Conservation (phyloP, 805 yeast genomes). For the Lachancea dasiensis region DNA sequence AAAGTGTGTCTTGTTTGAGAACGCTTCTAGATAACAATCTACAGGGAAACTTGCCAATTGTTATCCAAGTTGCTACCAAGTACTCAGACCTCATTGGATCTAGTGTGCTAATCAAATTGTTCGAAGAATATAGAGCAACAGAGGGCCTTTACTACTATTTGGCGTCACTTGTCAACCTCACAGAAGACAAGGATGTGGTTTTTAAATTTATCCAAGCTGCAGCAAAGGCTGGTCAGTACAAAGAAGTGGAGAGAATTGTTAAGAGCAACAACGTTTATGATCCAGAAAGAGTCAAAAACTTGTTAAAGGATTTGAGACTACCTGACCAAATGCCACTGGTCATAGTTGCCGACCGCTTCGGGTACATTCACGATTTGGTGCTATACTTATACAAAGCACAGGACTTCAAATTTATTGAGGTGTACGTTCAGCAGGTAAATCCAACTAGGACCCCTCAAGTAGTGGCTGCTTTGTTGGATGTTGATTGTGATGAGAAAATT, state of each 20-base stretch:
- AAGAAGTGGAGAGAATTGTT: constrained; percentile 93
- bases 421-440: constrained; percentile 95
- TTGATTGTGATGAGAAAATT: constrained; percentile 90
- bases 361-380: constrained; percentile 88
- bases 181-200: constrained; percentile 92
- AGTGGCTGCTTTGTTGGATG: constrained; percentile 91
- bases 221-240: constrained; percentile 79
- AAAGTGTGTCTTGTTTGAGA: constrained; percentile 77
- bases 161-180: constrained; percentile 85
- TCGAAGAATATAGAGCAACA: constrained; percentile 85
- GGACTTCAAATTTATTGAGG: constrained; percentile 94
- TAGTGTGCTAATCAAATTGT: constrained; percentile 72
- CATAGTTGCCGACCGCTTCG: constrained; percentile 89
- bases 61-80: constrained; percentile 94
- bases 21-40: constrained; percentile 77
- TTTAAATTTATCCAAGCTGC: constrained; percentile 95
- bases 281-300: constrained; percentile 96
- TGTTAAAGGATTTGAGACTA: constrained; percentile 86
- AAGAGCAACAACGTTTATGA: constrained; percentile 91
- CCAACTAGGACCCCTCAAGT: constrained; percentile 96
- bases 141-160: constrained; percentile 95
- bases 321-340: constrained; percentile 95
- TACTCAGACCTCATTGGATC: constrained; percentile 93
- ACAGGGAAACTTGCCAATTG: constrained; percentile 85
- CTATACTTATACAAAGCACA: constrained; percentile 92